Percentiles rank a stretch among this genome's conserved stretches.
Evolutionary conservation across 2,329 filamentous ascomycete genomes (phyloP).

Genomic region (Paecilomyces sp.): DNA sequence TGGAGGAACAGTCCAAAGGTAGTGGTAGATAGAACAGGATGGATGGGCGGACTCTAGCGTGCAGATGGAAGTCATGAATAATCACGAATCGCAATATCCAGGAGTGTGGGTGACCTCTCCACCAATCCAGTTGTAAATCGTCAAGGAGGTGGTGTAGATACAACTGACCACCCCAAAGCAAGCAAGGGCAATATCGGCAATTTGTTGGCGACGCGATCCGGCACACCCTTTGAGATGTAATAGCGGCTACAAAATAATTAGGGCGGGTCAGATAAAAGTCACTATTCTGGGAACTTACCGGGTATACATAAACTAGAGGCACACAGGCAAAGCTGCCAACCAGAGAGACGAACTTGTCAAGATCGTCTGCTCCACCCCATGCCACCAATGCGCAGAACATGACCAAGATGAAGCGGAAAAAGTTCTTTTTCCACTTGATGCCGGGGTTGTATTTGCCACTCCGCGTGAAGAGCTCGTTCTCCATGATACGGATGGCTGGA

Average conservation of each 20-base stretch:
- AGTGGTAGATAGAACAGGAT: background rate
- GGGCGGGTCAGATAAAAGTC: background rate
- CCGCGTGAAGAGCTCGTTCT: slow-evolving; percentile 86
- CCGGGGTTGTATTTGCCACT: slow-evolving; percentile 97
- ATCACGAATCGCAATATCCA: slow-evolving; percentile 54
- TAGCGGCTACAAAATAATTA: slow-evolving; percentile 58
- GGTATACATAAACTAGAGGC: slow-evolving; percentile 94
- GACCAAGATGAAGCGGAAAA: slow-evolving; percentile 90
- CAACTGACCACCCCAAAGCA: slow-evolving; percentile 81
- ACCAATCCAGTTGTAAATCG: slow-evolving; percentile 76
- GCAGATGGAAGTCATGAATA: slow-evolving; percentile 24
- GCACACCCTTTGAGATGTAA: slow-evolving; percentile 81
- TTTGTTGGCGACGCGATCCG: slow-evolving; percentile 57
- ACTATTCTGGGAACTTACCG: slow-evolving; percentile 54
- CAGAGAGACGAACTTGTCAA: slow-evolving; percentile 95
- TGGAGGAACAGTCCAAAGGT: background rate
- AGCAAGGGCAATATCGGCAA: slow-evolving; percentile 67
- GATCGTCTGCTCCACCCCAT: slow-evolving; percentile 83
- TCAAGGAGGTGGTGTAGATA: slow-evolving; percentile 84
- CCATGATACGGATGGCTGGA: slow-evolving; percentile 92
- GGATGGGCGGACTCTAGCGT: background rate
- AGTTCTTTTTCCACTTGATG: slow-evolving; percentile 99
- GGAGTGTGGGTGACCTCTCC: slow-evolving; percentile 47
- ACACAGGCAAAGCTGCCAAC: slow-evolving; percentile 98
- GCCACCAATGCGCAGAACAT: slow-evolving; percentile 78